Conservation (phyloP, 1,284 basidiomycete genomes). For the Cryptococcus neoformans region DNA sequence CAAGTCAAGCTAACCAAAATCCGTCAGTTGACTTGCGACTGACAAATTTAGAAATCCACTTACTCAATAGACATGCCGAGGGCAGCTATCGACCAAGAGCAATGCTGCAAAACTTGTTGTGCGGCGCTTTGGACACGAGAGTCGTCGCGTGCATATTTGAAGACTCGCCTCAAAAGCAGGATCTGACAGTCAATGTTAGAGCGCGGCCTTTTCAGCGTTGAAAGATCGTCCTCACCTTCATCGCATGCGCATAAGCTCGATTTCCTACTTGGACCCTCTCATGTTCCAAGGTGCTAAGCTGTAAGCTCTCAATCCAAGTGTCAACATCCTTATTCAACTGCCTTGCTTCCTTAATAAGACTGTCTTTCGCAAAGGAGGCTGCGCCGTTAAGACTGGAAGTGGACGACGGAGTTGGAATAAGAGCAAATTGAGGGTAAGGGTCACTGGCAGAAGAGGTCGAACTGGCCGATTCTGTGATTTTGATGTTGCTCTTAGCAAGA, state of each 20-base stretch:
- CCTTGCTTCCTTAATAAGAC: constrained; percentile 31
- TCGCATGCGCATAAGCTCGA: constrained; percentile 47
- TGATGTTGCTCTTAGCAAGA: constrained; percentile 16
- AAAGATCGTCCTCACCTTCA: constrained; percentile 41
- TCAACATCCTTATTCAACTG: constrained; percentile 45
- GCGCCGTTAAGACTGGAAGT: constrained; percentile 25
- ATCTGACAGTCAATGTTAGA: constrained; percentile 40
- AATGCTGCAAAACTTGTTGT: constrained; percentile 41
- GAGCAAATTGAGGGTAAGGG: background rate
- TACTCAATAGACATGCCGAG: constrained; percentile 48
- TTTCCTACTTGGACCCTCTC: constrained; percentile 51
- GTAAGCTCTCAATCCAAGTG: constrained; percentile 43
- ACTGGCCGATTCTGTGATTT: constrained; percentile 3
- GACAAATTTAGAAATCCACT: constrained; percentile 9
- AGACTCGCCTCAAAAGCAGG: constrained; percentile 53
- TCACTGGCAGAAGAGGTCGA: background rate
- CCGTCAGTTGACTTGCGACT: constrained; percentile 1
- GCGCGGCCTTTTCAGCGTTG: background rate
- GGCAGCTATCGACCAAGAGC: constrained; percentile 41
- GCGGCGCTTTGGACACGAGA: constrained; percentile 48
- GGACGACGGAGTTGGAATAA: constrained; percentile 1
- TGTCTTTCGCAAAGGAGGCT: constrained; percentile 26
- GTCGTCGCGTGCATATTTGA: constrained; percentile 48
- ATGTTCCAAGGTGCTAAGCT: constrained; percentile 40
- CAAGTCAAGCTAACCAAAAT: constrained; percentile 44